Base-by-base conservation (phyloP, 306 rosid genomes). In the Macrotyloma uniflorum region DNA sequence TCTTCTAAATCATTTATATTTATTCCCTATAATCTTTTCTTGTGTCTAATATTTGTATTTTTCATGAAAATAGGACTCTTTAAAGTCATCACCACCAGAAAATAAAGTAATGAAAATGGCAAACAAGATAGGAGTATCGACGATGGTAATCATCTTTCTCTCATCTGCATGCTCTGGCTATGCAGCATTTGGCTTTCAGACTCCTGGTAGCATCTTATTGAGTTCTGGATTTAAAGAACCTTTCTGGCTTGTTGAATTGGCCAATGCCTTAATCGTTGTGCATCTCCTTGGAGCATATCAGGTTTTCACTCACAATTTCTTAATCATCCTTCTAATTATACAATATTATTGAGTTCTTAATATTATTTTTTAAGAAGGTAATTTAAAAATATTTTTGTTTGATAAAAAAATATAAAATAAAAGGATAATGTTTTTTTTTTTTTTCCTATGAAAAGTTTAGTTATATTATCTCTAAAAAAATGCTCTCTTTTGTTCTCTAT, bases 51-150 rank as follows among this genome's bases (percentile, higher is more conserved):
- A n/a, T n/a, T n/a, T n/a, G n/a, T n/a, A n/a, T n/a, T n/a, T n/a
- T n/a, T n/a, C 32, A 28, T 3, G 24, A 32, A 72, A 75, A 84
- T 72, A 92, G 94, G 94, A 89, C 77, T 84, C 91, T 0, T 62
- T 84, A 28, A 88, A 80, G 74, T 87, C 94, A 38, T 79, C 88
- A 4, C 89, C 89, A 13, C 87, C 97, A 6, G 94, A 90, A 47
- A 90, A 88, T 81, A 78, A 82, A 75, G 90, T 83, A 70, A 92
- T 88, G 94, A 90, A 91, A 80, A 80, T n/a, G 79, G 90, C 87
- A 15, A 87, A 79, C 68, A 75, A 1, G 85, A 78, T 83, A 18
- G 87, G 83, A 11, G 74, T 87, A 12, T 59, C 32, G 5, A 58
- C 83, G 1, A 91, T 91, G 97, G 47, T 82, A 42, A 2, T 80